These are phyloP conservation scores for Cyberlindnera maritima DNA, from an alignment of 805 yeast genomes.

Conservation along the genomic window DNA sequence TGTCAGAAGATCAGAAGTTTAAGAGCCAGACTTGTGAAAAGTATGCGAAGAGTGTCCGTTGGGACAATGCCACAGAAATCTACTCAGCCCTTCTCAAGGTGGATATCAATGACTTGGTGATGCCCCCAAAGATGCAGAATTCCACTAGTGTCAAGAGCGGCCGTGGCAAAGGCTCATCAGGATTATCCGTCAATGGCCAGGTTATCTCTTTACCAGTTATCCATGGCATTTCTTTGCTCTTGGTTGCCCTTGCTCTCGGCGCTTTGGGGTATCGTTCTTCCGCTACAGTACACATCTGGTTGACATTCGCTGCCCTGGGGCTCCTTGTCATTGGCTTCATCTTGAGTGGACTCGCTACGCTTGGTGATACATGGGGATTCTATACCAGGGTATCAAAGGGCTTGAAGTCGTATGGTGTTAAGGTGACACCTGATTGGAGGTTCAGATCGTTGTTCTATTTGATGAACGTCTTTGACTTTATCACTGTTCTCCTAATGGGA, in stretches of 20 bases:
- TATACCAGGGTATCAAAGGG: not conserved
- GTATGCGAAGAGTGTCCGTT: not conserved
- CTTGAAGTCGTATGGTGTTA: not conserved
- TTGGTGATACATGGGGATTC: not conserved
- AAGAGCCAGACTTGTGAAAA: not conserved
- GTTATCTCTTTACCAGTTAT: not conserved
- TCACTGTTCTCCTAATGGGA: not conserved
- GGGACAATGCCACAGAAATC: not conserved
- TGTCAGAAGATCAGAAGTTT: not conserved
- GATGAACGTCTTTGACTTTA: not conserved
- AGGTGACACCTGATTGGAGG: not conserved
- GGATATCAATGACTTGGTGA: not conserved
- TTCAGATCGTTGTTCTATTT: not conserved
- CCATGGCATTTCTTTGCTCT: not conserved
- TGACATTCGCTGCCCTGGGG: not conserved
- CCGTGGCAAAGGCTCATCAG: not conserved
- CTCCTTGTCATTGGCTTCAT: not conserved
- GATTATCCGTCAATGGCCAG: not conserved
- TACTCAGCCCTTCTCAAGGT: not conserved
- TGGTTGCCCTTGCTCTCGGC: not conserved
- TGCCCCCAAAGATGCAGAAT: not conserved
- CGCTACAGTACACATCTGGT: not conserved
- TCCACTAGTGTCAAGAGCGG: not conserved
- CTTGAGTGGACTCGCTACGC: not conserved
- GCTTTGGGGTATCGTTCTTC: not conserved